Base-by-base conservation (phyloP, 305 asterid genomes). In the Fraxinus sp. region DNA sequence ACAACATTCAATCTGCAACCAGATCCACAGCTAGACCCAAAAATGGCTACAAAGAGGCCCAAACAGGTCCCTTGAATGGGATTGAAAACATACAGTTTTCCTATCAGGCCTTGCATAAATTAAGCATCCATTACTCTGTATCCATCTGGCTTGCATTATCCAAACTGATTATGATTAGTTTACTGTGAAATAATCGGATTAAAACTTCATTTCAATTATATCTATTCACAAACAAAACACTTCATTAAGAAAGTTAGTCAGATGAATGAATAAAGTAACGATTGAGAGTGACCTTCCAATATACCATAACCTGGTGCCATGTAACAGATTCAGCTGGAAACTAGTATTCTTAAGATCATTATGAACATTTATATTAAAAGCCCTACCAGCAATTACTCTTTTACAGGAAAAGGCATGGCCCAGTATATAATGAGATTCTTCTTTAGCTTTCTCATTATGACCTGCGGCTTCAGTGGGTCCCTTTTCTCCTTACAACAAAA, bases 251-350 rank as follows among this genome's bases (percentile, higher is more conserved):
- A 68, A 68, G 75, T 4, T 13, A 26, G 18, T 68, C 75, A 28
- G 39, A 9, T 1, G 39, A 28, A 28, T 4, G 37, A 28, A 68
- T 26, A 68, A 68, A 68, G 36, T 64, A 64, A 62, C 4, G 14
- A 7, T 9, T 8, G 72, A 24, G 36, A 68, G 39, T 28, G 37
- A 28, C 14, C 20, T 68, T 11, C 8, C 75, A 28, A 26, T 68
- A 28, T 7, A 68, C 37, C 75, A 68, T 10, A 3, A 28, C 20
- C 22, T 68, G 75, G 75, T 14, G 33, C 39, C 36, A 28, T 68
- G 75, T 68, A 68, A 68, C 75, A 66, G 75, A 68, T 68, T 35
- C 75, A 68, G 37, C 37, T 68, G 75, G 33, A 26, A 68, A 28
- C 75, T 68, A 68, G 36, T 68, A 28, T 68, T 68, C 37, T 66